Conservation (phyloP, 2,329 filamentous ascomycete species). For the Periconia sp. region DNA sequence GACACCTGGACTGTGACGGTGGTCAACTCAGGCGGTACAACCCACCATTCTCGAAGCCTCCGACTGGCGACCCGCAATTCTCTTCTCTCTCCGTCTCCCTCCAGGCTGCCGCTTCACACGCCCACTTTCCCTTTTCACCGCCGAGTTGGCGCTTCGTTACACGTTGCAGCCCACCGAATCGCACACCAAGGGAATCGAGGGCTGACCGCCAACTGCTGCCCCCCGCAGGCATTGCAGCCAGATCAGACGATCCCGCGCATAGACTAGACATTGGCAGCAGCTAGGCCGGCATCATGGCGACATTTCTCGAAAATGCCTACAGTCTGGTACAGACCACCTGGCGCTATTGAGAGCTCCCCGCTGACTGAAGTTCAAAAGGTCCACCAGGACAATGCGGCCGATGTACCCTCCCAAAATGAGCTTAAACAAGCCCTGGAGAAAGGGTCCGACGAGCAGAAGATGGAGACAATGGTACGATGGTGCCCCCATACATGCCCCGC, state of each 20-base stretch:
- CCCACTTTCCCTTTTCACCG: conserved; percentile 16
- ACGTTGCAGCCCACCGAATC: conserved; percentile 45
- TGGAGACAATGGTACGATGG: conserved; percentile 68
- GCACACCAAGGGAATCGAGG: conserved; percentile 34
- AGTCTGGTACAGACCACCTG: conserved; percentile 67
- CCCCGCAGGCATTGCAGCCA: conserved; percentile 30
- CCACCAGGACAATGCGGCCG: conserved; percentile 95
- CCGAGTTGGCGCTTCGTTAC: conserved; percentile 28
- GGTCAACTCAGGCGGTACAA: conserved; percentile 31
- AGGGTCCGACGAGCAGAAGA: conserved; percentile 88
- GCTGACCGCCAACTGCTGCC: conserved; percentile 37
- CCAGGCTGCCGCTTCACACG: conserved; percentile 19
- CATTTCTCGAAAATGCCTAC: conserved; percentile 93
- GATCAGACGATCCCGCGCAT: conserved; percentile 10
- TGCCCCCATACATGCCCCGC: conserved; percentile 29
- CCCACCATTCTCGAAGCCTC: conserved; percentile 20
- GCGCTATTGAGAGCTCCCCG: conserved; percentile 31
- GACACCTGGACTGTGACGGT: conserved; percentile 43
- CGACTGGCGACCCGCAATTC: conserved; percentile 25
- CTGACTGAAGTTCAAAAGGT: conserved; percentile 53
- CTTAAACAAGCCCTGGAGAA: conserved; percentile 93
- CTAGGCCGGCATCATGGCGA: conserved; percentile 73
- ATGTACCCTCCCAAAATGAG: conserved; percentile 88
- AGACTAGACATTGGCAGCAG: conserved; percentile 6
- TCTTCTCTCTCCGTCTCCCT: conserved; percentile 8